Evolutionary conservation across 148 eudicot species (phyloP), one percentile per base, ranked within the genome.

Genomic region (Chenopodium suecicum): DNA sequence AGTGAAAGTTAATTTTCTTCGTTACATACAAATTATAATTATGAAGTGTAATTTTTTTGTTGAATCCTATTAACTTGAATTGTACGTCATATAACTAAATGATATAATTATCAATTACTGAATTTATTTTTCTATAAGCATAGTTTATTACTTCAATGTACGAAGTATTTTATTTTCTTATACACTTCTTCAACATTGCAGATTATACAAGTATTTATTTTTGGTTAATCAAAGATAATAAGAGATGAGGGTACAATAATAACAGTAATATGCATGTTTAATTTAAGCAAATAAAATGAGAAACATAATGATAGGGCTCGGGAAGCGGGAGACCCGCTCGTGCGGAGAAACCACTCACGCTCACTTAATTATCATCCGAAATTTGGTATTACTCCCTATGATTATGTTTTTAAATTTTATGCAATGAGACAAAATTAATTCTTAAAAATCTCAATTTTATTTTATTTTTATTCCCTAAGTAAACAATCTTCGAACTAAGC

Each of bases 341-440:
- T 91, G 94, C 87, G 87, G 84, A 87, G 80, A 78, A 80, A 41
- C 88, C 85, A 80, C 75, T 86, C 91, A 86, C 90, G 90, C 91
- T 82, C 75, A 78, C 72, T 83, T 87, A 85, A 87, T 86, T 81
- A 84, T 52, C 31, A 7, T 63, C 69, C 78, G 7, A 65, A 83
- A 4, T 31, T 74, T 37, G 25, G 37, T 47, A 60, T 76, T 81
- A 73, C 2, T 5, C 67, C n/a, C 47, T 31, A 75, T 70, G 50
- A 82, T 77, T 22, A 37, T 69, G 32, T 29, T 64, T 56, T 71
- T 22, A 22, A 7, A 65, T 74, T 82, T 60, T n/a, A 19, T 81
- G 74, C 73, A 80, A 87, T 75, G 50, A 62, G 81, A 88, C 88
- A 81, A 87, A 80, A 70, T 2, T 75, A 9, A 48, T 56, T 74